phyloP scores from a whole-genome alignment of 202 grass and related monocot species.

The Tripidium arundinaceum region DNA sequence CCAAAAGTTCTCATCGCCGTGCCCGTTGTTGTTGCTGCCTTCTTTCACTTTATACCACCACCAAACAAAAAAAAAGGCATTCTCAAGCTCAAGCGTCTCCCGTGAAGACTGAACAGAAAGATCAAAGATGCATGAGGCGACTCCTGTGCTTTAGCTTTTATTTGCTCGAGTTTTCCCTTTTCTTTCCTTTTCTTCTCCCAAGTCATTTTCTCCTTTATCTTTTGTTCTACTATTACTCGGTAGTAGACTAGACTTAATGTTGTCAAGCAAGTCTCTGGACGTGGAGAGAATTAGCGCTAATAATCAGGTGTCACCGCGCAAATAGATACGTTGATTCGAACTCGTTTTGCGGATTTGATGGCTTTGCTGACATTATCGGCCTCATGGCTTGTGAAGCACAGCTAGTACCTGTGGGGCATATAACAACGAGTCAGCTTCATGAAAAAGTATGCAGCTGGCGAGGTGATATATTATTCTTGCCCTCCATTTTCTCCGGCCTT shows the following conservation, averaged over 20 bases:
- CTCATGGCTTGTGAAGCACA: too few relatives aligned
- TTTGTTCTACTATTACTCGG: background rate
- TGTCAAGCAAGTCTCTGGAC: background rate
- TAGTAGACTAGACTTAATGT: background rate
- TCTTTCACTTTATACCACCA: constrained; percentile 9
- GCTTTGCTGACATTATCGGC: too few relatives aligned
- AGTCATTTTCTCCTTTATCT: constrained; percentile 3
- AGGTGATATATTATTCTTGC: too few relatives aligned
- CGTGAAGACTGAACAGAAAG: constrained; percentile 22
- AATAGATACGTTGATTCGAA: too few relatives aligned
- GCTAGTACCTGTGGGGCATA: too few relatives aligned
- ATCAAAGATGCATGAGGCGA: background rate
- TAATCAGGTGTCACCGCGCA: too few relatives aligned
- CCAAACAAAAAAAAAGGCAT: background rate
- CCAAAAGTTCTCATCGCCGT: constrained; percentile 11
- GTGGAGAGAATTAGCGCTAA: background rate
- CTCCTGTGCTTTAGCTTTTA: constrained; percentile 28
- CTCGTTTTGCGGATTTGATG: too few relatives aligned
- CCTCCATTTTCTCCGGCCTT: too few relatives aligned
- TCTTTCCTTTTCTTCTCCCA: background rate
- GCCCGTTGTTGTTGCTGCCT: background rate
- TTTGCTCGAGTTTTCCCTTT: background rate
- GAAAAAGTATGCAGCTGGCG: too few relatives aligned
- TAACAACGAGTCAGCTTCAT: too few relatives aligned
- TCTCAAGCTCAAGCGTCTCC: background rate